These are phyloP conservation scores for Vanrija sp. DNA, from an alignment of 1,284 basidiomycete genomes.

Conservation along the genomic window DNA sequence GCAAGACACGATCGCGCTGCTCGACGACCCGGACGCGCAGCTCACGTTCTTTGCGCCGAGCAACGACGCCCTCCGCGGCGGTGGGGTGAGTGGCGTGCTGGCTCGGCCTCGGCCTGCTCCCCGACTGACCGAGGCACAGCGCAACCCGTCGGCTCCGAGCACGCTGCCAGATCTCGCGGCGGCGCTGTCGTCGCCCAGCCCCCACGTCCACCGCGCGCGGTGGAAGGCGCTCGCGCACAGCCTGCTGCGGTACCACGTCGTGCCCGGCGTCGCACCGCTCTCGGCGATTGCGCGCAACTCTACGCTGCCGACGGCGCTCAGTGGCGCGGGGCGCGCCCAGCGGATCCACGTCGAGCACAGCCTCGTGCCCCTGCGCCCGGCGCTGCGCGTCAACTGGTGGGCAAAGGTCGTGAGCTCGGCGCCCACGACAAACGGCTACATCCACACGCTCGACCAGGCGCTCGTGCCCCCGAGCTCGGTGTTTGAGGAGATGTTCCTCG, in stretches of 20 bases:
- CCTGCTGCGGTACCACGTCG: constrained; percentile 61
- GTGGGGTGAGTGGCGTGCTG: constrained; percentile 29
- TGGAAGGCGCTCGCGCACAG: constrained; percentile 54
- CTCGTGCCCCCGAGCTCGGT: constrained; percentile 61
- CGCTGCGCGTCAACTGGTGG: constrained; percentile 57
- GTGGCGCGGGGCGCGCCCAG: constrained; percentile 56
- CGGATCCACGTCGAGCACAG: constrained; percentile 57
- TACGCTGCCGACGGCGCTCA: constrained; percentile 60
- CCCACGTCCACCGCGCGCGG: no score
- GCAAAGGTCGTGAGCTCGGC: constrained; percentile 52
- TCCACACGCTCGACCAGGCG: constrained; percentile 61
- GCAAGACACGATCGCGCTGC: constrained; percentile 34
- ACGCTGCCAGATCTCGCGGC: constrained; percentile 51
- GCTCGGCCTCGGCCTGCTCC: constrained; percentile 5
- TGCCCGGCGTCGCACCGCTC: constrained; percentile 53
- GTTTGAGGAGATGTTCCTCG: constrained; percentile 59
- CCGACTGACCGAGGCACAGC: constrained; percentile 18
- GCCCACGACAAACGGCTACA: constrained; percentile 60
- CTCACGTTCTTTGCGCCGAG: constrained; percentile 51
- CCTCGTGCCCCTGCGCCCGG: constrained; percentile 42
- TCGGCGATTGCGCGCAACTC: constrained; percentile 57
- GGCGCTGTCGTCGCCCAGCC: neutral
- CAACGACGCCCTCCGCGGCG: constrained; percentile 37
- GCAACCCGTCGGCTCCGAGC: constrained; percentile 54
- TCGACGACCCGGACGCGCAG: constrained; percentile 36